Base-by-base conservation (phyloP, 1,139 yeast species). In the Hyphopichia burtonii region DNA sequence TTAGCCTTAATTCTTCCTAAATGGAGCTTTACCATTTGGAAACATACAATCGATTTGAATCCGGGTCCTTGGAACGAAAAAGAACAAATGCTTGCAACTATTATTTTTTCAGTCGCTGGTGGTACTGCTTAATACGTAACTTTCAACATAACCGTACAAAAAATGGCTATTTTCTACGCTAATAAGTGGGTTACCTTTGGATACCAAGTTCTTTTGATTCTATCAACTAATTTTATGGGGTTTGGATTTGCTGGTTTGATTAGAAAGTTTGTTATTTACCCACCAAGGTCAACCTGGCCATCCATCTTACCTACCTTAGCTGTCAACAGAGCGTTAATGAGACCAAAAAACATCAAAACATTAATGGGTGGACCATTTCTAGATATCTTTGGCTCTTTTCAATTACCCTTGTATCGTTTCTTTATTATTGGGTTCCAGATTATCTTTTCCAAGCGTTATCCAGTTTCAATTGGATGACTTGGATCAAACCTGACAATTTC, bases 161-260 rank as follows among this genome's bases (percentile, higher is more conserved):
- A 54, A 42, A 25, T 61, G 37, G 36, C 39, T 1, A 20, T 40
- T 6, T 55, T 48, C 34, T 57, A 76, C 48, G 33, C 12, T 12
- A 36, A 61, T 34, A 44, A 59, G 7, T 74, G 79, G 74, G 76
- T 71, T 11, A 63, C 63, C 19, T 66, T 67, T 47, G 82, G 83
- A 20, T 78, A 76, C 51, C 81, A 78, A 55, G 54, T 75, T 31
- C 56, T 78, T 40, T 58, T 82, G 37, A 68, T 76, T 4, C 52
- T 80, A 33, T 68, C 83, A 2, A 73, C 84, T 4, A 82, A 81
- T 53, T 74, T 73, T 47, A 57, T 83, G 54, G 88, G 89, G 18
- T 75, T 80, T 50, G 84, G 85, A 1, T 70, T 81, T 52, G 83
- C 86, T 31, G 86, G 88, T 44, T 52, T 83, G 18, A 59, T 80